These are phyloP conservation scores for Neurospora sp. DNA, from an alignment of 495 filamentous ascomycete species.

Conservation along the genomic window DNA sequence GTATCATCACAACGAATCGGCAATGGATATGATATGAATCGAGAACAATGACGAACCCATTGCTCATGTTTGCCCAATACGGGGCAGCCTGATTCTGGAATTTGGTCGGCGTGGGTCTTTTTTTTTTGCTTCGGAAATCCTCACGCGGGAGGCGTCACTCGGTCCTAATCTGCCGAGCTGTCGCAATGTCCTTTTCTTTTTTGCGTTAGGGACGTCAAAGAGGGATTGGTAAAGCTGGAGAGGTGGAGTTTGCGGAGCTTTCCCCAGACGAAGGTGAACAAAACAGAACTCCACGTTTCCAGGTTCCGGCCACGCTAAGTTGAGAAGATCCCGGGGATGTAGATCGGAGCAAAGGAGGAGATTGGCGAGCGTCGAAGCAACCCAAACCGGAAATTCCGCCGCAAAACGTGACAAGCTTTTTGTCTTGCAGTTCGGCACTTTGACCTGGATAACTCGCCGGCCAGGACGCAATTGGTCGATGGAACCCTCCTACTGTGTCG, in stretches of 20 bases:
- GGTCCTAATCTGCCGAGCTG: neutral
- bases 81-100: neutral
- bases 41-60: conserved; percentile 3
- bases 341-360: neutral
- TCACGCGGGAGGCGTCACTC: neutral
- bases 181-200: neutral
- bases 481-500: neutral
- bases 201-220: neutral
- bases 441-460: neutral
- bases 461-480: neutral
- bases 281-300: neutral
- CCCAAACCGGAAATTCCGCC: neutral
- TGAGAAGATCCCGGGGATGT: neutral
- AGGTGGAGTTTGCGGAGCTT: neutral
- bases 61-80: conserved; percentile 6
- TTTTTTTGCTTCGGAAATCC: neutral
- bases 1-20: neutral
- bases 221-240: neutral
- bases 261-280: neutral
- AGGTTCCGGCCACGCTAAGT: neutral
- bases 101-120: neutral
- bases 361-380: neutral
- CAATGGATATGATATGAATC: neutral
- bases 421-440: neutral
- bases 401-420: neutral